Evolutionary conservation across 163 green algal genomes (phyloP).

Genomic region (Scenedesmus sp.): DNA sequence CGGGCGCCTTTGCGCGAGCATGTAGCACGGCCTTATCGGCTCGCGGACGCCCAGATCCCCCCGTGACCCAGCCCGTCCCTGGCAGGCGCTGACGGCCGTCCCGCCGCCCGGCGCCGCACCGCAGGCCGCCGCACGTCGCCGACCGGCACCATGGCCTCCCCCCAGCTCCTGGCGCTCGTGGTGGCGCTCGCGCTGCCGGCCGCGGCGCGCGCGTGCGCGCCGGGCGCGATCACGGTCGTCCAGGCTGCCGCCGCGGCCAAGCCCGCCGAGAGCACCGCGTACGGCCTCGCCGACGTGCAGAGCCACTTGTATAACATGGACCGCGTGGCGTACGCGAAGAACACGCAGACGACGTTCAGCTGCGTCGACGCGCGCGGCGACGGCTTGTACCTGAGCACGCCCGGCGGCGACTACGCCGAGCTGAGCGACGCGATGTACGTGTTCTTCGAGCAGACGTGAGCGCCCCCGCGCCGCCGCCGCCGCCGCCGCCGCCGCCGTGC

Average conservation of each 20-base stretch:
- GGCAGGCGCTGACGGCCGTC: too few relatives aligned
- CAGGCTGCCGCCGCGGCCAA: constrained; percentile 18
- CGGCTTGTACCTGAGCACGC: constrained; percentile 11
- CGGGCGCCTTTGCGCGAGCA: too few relatives aligned
- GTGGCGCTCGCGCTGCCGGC: background rate
- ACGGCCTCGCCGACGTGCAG: constrained; percentile 14
- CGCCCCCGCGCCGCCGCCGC: background rate
- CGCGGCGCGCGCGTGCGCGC: background rate
- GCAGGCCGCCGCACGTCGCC: too few relatives aligned
- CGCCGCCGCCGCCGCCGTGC: background rate
- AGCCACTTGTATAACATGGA: constrained; percentile 19
- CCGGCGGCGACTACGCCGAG: constrained; percentile 41
- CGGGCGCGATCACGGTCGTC: background rate
- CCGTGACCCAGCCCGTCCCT: too few relatives aligned
- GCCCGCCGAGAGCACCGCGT: constrained; percentile 16
- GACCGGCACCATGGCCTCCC: constrained; percentile 6
- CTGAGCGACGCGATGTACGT: constrained; percentile 30
- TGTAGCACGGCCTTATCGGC: too few relatives aligned
- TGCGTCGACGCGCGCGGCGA: constrained; percentile 38
- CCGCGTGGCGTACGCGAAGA: background rate
- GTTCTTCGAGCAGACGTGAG: constrained; percentile 36
- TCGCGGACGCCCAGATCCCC: too few relatives aligned
- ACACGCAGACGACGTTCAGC: constrained; percentile 29
- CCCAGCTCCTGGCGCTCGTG: background rate
- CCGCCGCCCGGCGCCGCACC: too few relatives aligned